Conservation (phyloP, 129 eudicot genomes). For the Chrysanthemum seticuspe region DNA sequence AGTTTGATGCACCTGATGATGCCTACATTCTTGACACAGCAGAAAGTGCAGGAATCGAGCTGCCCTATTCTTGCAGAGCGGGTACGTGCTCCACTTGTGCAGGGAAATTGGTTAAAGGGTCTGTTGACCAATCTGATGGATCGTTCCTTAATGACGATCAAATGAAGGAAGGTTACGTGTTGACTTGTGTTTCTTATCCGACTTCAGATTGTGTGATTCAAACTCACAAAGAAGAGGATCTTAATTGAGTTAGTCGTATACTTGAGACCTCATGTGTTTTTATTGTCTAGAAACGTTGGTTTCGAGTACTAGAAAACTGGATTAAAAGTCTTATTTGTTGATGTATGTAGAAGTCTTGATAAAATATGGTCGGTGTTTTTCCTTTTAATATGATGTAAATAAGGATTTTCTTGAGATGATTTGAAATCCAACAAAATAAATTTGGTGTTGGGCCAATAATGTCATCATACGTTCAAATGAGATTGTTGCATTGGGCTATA, state of each 20-base stretch:
- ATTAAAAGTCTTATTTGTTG: no score
- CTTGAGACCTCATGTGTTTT: neutral
- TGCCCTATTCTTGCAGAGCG: conserved; percentile 94
- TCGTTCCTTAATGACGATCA: conserved; percentile 88
- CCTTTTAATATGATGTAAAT: no score
- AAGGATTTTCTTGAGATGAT: no score
- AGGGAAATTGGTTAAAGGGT: conserved; percentile 59
- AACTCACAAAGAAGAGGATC: conserved; percentile 86
- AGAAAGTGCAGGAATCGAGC: conserved; percentile 76
- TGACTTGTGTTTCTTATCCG: conserved; percentile 86
- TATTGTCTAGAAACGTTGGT: conserved; percentile 6
- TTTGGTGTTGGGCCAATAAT: no score
- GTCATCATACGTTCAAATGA: no score
- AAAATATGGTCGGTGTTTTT: no score
- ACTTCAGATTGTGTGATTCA: conserved; percentile 78
- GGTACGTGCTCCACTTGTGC: conserved; percentile 97
- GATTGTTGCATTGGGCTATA: no score
- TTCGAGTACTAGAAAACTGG: no score
- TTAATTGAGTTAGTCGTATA: conserved; percentile 36
- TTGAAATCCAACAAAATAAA: no score
- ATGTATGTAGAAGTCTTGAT: no score
- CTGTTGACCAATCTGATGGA: conserved; percentile 90
- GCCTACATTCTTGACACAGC: conserved; percentile 82
- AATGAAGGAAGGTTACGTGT: conserved; percentile 62
- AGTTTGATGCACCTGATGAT: conserved; percentile 84